A percentile compares a stretch with the other conserved stretches of the same genome.
phyloP scores from a whole-genome alignment of 768 basidiomycete species.

The Trametes meyenii region DNA sequence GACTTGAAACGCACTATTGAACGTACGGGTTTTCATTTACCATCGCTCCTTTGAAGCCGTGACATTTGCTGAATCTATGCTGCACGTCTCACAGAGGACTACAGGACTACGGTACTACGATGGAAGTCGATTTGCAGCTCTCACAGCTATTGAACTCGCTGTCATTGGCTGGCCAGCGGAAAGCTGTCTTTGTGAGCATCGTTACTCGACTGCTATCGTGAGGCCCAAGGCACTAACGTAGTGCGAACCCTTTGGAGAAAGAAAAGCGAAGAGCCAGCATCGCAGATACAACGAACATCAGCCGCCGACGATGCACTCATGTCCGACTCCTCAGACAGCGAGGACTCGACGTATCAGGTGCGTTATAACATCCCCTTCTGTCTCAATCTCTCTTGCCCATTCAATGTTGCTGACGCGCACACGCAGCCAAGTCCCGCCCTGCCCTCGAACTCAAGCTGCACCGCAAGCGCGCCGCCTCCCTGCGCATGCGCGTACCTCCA shows the following conservation, averaged over 20 bases:
- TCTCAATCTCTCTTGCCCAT: slow-evolving; percentile 5
- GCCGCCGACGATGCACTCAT: slow-evolving; percentile 27
- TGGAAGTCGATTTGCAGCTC: slow-evolving; percentile 32
- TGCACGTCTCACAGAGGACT: neutral
- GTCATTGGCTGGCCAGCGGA: slow-evolving; percentile 25
- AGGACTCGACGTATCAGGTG: slow-evolving; percentile 33
- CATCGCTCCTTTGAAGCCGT: neutral
- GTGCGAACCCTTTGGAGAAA: slow-evolving; percentile 25
- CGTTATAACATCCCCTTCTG: slow-evolving; percentile 8
- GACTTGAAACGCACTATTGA: neutral
- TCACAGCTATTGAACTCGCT: slow-evolving; percentile 29
- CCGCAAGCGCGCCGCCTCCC: slow-evolving; percentile 22
- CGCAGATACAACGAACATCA: slow-evolving; percentile 13
- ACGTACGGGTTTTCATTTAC: neutral
- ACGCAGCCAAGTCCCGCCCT: slow-evolving; percentile 18
- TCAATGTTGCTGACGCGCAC: neutral
- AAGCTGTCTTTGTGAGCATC: slow-evolving; percentile 27
- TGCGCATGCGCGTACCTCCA: slow-evolving; percentile 39
- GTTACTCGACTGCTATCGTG: neutral
- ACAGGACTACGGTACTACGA: slow-evolving; percentile 2
- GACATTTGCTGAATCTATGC: too few species aligned
- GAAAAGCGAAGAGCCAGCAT: slow-evolving; percentile 27
- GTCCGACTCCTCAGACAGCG: slow-evolving; percentile 32
- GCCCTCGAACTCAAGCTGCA: slow-evolving; percentile 24
- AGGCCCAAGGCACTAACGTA: slow-evolving; percentile 7